Percentiles rank a stretch among this genome's conserved stretches.
Conservation (phyloP, 1,139 yeast genomes). For the Candida sanyaensis region DNA sequence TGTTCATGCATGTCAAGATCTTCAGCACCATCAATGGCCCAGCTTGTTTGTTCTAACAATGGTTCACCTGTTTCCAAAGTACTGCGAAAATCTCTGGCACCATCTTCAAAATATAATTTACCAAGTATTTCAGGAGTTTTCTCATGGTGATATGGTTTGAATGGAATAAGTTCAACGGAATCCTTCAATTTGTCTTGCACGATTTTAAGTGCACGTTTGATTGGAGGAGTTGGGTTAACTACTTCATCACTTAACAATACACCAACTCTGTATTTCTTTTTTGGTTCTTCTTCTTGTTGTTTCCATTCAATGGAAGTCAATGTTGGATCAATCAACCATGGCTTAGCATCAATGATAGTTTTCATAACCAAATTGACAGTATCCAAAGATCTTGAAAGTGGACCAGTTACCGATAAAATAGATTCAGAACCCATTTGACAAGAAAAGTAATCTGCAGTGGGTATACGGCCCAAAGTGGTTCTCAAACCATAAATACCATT, state of each 20-base stretch:
- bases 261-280: slow-evolving; percentile 19
- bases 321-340: slow-evolving; percentile 23
- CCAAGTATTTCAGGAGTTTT: slow-evolving; percentile 16
- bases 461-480: slow-evolving; percentile 22
- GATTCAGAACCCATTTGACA: slow-evolving; percentile 33
- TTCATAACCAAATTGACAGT: slow-evolving; percentile 29
- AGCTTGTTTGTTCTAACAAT: slow-evolving; percentile 19
- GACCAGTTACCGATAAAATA: slow-evolving; percentile 48
- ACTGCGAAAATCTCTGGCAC: slow-evolving; percentile 22
- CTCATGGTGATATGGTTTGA: slow-evolving; percentile 19
- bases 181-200: slow-evolving; percentile 16
- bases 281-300: slow-evolving; percentile 8
- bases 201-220: slow-evolving; percentile 21
- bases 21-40: slow-evolving; percentile 18
- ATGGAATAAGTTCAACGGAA: slow-evolving; percentile 19
- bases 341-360: slow-evolving; percentile 24
- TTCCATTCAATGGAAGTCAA: slow-evolving; percentile 19
- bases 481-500: slow-evolving; percentile 29
- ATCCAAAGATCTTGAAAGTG: slow-evolving; percentile 36
- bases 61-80: slow-evolving; percentile 23
- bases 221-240: slow-evolving; percentile 24
- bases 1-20: slow-evolving; percentile 17
- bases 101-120: slow-evolving; percentile 24
- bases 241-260: slow-evolving; percentile 18
- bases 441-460: slow-evolving; percentile 21